Evolutionary conservation across 441 rosid genomes (phyloP), one percentile per base, ranked within the genome.

Genomic region (Manihot esculenta): DNA sequence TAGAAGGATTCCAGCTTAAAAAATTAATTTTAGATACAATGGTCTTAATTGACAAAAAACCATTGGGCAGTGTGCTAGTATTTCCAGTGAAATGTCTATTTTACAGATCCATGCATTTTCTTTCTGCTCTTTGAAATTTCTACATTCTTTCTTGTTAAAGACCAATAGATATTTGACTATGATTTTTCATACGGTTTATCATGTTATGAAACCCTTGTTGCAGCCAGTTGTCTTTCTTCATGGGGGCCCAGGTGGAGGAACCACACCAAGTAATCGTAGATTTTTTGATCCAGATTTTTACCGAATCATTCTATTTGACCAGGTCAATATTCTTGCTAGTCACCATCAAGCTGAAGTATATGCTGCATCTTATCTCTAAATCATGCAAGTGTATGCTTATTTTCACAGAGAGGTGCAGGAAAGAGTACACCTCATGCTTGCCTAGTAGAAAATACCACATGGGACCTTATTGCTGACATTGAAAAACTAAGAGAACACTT

Each of bases 201-300:
- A 35, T 70, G 64, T 26, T 45, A 33, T 50, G 21, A 5, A 38
- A 53, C 61, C 24, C 62, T 63, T 76, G 21, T 66, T 84, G 81
- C 88, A 92, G 99, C 91, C 97, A 17, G 90, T 88, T 72, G 87
- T 94, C 26, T 94, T 94, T 79, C 94, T 94, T 78, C 99, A 92
- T 56, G 99, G 99, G 14, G 99, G 99, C 17, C 99, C 99, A 23
- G 99, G 99, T 68, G 96, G 97, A 78, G 97, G 97, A 70, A 89
- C 94, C 2, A 53, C 93, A 26, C 95, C 99, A 13, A 81, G 77
- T 63, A 92, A 94, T 73, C 85, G 96, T 47, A 84, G 88, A 84
- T 89, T 94, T 80, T 94, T 94, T 56, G 96, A 94, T 82, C 95
- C 99, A 30, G 85, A 84, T 21, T 89, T 87, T 82, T 91, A 87